Percentiles rank a stretch among this genome's conserved stretches.
These are phyloP conservation scores for Aspergillus sp. DNA, from an alignment of 2,329 filamentous ascomycete genomes.

Conservation along the genomic window DNA sequence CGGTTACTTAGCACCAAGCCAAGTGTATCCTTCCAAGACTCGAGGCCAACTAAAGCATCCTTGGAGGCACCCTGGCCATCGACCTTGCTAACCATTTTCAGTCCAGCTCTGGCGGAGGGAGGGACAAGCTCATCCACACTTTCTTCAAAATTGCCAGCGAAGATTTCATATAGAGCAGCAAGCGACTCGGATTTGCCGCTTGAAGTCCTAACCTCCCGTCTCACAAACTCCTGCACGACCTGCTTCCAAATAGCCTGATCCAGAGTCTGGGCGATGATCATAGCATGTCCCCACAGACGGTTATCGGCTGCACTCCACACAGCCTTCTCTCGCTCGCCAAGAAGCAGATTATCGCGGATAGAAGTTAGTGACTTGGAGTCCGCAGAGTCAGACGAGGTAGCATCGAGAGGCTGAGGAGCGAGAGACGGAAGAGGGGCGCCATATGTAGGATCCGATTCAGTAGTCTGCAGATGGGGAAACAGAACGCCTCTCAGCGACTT, in stretches of 20 bases:
- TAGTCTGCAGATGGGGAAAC: slow-evolving; percentile 55
- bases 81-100: slow-evolving; percentile 81
- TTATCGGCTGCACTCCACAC: slow-evolving; percentile 93
- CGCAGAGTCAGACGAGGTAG: slow-evolving; percentile 60
- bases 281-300: slow-evolving; percentile 92
- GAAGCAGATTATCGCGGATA: slow-evolving; percentile 70
- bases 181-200: slow-evolving; percentile 81
- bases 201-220: slow-evolving; percentile 84
- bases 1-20: slow-evolving; percentile 85
- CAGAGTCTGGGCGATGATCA: slow-evolving; percentile 81
- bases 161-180: slow-evolving; percentile 87
- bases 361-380: slow-evolving; percentile 69
- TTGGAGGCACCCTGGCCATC: slow-evolving; percentile 60
- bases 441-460: slow-evolving; percentile 27
- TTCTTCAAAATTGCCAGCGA: slow-evolving; percentile 91
- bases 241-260: slow-evolving; percentile 79
- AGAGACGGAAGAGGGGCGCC: slow-evolving; percentile 25
- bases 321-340: slow-evolving; percentile 84
- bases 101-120: slow-evolving; percentile 83
- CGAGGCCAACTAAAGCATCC: slow-evolving; percentile 78
- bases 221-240: slow-evolving; percentile 91
- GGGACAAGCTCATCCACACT: slow-evolving; percentile 95
- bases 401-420: slow-evolving; percentile 36
- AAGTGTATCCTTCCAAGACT: slow-evolving; percentile 92
- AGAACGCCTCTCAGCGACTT: slow-evolving; percentile 74